Conservation (phyloP, 106 monocot genomes). For the Narthecium ossifragum region DNA sequence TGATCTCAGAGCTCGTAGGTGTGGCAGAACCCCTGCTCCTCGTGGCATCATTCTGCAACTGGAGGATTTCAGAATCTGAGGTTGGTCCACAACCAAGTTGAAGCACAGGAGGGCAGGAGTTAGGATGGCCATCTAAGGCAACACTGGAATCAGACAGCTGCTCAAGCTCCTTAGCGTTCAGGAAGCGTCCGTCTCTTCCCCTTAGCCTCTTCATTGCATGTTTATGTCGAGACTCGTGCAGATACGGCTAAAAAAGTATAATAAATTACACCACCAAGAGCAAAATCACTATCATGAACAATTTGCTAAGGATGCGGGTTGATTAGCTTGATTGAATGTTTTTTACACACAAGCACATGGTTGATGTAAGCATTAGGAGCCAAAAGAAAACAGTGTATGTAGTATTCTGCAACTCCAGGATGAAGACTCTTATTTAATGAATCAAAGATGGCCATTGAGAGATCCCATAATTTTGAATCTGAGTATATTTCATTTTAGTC, state of each 20-base stretch:
- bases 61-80: background rate
- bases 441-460: too few species aligned
- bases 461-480: too few species aligned
- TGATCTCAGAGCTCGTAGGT: conserved; percentile 14
- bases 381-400: background rate
- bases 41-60: background rate
- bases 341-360: background rate
- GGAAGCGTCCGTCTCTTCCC: conserved; percentile 67
- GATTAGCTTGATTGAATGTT: background rate
- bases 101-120: background rate
- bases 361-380: background rate
- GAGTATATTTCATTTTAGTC: too few species aligned
- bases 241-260: conserved; percentile 53
- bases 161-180: conserved; percentile 53
- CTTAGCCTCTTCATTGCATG: conserved; percentile 73
- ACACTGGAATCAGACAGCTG: background rate
- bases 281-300: background rate
- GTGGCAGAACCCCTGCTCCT: background rate
- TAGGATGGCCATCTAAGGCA: background rate
- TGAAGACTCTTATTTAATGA: too few species aligned
- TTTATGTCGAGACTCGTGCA: conserved; percentile 75
- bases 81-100: background rate
- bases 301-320: background rate
- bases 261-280: background rate
- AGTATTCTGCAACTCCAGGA: too few species aligned